A percentile compares a stretch with the other conserved stretches of the same genome.
phyloP scores from a whole-genome alignment of 2,329 filamentous ascomycete genomes.

The Helminthosporium solani region DNA sequence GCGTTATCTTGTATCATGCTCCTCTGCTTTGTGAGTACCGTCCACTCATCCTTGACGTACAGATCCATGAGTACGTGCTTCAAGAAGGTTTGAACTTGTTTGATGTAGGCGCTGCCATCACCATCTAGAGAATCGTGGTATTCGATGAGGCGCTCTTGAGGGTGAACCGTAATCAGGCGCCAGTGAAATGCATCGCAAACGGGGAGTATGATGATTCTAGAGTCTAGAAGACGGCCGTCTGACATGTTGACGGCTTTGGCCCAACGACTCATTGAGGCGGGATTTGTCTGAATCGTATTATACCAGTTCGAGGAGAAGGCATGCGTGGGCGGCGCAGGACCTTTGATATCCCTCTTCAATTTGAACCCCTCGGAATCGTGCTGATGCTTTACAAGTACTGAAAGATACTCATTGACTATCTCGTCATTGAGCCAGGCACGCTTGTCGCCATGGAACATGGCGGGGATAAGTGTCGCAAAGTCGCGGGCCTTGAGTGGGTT shows the following conservation, averaged over 20 bases:
- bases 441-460: conserved; percentile 42
- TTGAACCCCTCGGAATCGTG: conserved; percentile 58
- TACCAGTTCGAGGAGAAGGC: conserved; percentile 68
- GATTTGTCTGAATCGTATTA: conserved; percentile 47
- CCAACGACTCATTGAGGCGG: conserved; percentile 48
- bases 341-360: conserved; percentile 49
- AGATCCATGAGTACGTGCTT: conserved; percentile 56
- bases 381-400: conserved; percentile 60
- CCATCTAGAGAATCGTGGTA: conserved; percentile 67
- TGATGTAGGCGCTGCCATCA: conserved; percentile 37
- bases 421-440: conserved; percentile 74
- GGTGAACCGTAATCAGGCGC: conserved; percentile 69
- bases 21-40: conserved; percentile 47
- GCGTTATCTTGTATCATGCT: conserved; percentile 63
- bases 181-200: conserved; percentile 67
- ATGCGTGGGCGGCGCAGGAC: conserved; percentile 61
- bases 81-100: conserved; percentile 35
- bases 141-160: conserved; percentile 59
- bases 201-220: conserved; percentile 69
- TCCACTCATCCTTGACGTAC: conserved; percentile 63
- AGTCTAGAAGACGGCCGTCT: conserved; percentile 60
- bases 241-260: conserved; percentile 40
- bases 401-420: conserved; percentile 67
- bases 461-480: conserved; percentile 58
- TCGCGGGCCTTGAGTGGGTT: conserved; percentile 54